Evolutionary conservation across 2,329 filamentous ascomycete genomes (phyloP).

Genomic region (Dactylellina cionopaga): DNA sequence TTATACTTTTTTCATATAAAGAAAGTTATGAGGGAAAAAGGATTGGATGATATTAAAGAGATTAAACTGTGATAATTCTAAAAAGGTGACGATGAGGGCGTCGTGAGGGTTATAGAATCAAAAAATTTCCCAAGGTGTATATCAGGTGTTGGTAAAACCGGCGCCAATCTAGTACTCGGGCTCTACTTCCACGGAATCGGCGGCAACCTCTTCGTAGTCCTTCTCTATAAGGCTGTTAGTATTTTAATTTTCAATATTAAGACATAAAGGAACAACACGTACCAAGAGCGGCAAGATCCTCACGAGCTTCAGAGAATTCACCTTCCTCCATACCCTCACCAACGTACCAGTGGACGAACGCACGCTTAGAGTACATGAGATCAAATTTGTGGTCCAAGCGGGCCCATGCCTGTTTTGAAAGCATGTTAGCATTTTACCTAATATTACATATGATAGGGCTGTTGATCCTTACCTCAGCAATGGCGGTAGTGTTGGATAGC

Average conservation of each 20-base stretch:
- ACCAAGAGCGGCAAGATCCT: conserved; percentile 81
- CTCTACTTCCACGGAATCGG: conserved; percentile 73
- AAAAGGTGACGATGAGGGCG: no score
- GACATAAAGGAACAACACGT: conserved; percentile 17
- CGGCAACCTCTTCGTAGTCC: conserved; percentile 86
- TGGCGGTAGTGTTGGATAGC: conserved; percentile 75
- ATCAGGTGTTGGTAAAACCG: not conserved
- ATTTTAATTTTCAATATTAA: not conserved
- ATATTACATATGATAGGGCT: not conserved
- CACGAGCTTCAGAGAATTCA: conserved; percentile 86
- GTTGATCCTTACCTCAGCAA: conserved; percentile 64
- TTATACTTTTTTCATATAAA: no score
- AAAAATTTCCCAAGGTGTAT: conserved; percentile 8
- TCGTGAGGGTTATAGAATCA: no score
- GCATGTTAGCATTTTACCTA: conserved; percentile 1
- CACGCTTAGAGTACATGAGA: conserved; percentile 75
- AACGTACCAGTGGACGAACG: conserved; percentile 79
- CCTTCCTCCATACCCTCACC: conserved; percentile 93
- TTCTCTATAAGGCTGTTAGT: conserved; percentile 65
- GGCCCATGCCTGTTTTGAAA: conserved; percentile 66
- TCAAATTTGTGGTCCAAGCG: conserved; percentile 75
- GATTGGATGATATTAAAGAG: no score
- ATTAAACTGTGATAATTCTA: no score
- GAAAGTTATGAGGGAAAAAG: no score
- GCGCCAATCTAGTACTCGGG: conserved; percentile 56